Evolutionary conservation across 805 yeast species (phyloP).

Genomic region (Nakazawaea ernobii): DNA sequence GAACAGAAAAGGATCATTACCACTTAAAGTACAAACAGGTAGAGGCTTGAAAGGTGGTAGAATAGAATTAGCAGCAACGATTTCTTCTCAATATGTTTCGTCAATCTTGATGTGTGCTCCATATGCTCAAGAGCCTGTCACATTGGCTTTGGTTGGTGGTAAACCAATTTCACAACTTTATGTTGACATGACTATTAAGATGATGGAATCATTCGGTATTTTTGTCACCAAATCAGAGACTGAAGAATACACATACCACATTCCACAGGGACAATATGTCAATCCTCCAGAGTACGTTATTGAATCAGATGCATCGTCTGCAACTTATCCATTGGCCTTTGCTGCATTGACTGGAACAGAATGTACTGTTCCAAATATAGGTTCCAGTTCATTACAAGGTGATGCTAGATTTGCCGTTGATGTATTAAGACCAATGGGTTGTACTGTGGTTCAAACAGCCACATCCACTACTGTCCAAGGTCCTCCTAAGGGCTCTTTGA

Average conservation of each 20-base stretch:
- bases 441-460: conserved; percentile 75
- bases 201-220: conserved; percentile 92
- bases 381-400: conserved; percentile 87
- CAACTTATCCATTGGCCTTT: conserved; percentile 95
- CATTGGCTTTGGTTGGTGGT: conserved; percentile 87
- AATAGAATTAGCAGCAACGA: conserved; percentile 91
- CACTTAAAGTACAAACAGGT: conserved; percentile 67
- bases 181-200: conserved; percentile 93
- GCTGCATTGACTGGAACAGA: conserved; percentile 95
- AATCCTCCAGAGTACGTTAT: conserved; percentile 84
- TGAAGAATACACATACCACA: conserved; percentile 80
- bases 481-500: conserved; percentile 64
- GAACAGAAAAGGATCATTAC: conserved; percentile 77
- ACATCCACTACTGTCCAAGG: conserved; percentile 91
- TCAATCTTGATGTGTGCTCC: conserved; percentile 97
- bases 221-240: conserved; percentile 61
- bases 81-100: conserved; percentile 95
- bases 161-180: conserved; percentile 94
- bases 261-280: conserved; percentile 75
- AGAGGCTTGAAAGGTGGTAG: conserved; percentile 80
- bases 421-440: conserved; percentile 93
- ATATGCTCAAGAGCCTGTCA: conserved; percentile 83
- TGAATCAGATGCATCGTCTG: conserved; percentile 96
- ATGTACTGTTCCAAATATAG: conserved; percentile 92
- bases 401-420: conserved; percentile 96